phyloP scores from a whole-genome alignment of 2,329 filamentous ascomycete species.

The Zopfia rhizophila region DNA sequence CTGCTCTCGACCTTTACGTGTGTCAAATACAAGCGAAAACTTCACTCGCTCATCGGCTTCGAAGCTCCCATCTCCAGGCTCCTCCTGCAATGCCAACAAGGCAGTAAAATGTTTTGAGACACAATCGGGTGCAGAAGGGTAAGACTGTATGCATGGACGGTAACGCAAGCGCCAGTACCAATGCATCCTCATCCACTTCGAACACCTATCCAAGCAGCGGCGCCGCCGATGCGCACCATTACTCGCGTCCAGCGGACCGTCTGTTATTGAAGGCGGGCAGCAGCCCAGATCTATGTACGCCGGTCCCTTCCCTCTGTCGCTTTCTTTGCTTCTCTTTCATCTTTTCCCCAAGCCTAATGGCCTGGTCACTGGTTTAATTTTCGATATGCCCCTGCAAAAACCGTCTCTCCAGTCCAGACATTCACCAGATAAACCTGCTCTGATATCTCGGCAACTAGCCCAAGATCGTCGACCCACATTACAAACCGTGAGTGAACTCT shows the following conservation, averaged over 20 bases:
- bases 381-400: conserved; percentile 14
- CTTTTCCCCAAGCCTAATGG: not conserved
- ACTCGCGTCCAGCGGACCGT: not conserved
- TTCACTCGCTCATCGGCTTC: no score
- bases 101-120: not conserved
- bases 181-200: not conserved
- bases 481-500: conserved; percentile 42
- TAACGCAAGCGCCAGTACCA: conserved; percentile 5
- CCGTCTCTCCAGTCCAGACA: not conserved
- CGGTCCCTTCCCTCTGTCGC: not conserved
- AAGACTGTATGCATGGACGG: conserved; percentile 11
- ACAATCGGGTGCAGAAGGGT: not conserved
- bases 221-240: conserved; percentile 4
- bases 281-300: conserved; percentile 2
- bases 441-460: conserved; percentile 7
- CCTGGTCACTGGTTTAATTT: not conserved
- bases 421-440: not conserved
- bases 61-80: no score
- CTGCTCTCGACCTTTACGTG: no score
- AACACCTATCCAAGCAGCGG: conserved; percentile 4
- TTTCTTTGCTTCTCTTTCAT: not conserved
- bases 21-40: no score
- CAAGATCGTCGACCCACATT: conserved; percentile 39
- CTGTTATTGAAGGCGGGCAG: conserved; percentile 8
- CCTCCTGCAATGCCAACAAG: no score